Evolutionary conservation across 208 protist genomes (phyloP).

Genomic region (Strigomonas culicis): DNA sequence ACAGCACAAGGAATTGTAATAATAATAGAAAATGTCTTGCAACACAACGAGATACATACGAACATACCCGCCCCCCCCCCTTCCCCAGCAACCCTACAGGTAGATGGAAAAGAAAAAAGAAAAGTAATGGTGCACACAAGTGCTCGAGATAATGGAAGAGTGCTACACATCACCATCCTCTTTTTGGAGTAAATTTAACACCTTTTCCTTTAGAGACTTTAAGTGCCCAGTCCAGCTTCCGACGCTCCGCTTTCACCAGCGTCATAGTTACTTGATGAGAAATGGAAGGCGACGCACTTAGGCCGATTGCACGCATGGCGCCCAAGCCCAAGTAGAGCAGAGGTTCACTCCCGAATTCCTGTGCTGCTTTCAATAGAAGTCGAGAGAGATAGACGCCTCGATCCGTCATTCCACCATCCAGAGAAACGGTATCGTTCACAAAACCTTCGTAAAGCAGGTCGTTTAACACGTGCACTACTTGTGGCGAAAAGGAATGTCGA

Average conservation of each 20-base stretch:
- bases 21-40: too few species aligned
- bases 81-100: too few species aligned
- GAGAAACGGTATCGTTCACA: slow-evolving; percentile 17
- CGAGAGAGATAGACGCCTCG: slow-evolving; percentile 14
- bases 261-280: too few species aligned
- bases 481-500: slow-evolving; percentile 24
- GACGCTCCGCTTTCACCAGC: too few species aligned
- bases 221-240: slow-evolving; percentile 26
- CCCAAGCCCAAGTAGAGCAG: slow-evolving; percentile 19
- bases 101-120: neutral
- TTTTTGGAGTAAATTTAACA: neutral
- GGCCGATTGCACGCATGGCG: slow-evolving; percentile 9
- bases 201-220: slow-evolving; percentile 10
- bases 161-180: slow-evolving; percentile 19
- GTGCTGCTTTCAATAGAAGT: slow-evolving; percentile 10
- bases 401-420: slow-evolving; percentile 30
- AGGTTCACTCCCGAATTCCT: slow-evolving; percentile 33
- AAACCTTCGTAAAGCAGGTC: slow-evolving; percentile 25
- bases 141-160: too few species aligned
- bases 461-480: slow-evolving; percentile 35
- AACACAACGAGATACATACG: too few species aligned
- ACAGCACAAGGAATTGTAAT: too few species aligned
- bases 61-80: too few species aligned
- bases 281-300: slow-evolving; percentile 17
- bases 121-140: neutral